These are phyloP conservation scores for Hyparrhenia diplandra DNA, from an alignment of 176 grass and related monocot genomes.

Conservation along the genomic window DNA sequence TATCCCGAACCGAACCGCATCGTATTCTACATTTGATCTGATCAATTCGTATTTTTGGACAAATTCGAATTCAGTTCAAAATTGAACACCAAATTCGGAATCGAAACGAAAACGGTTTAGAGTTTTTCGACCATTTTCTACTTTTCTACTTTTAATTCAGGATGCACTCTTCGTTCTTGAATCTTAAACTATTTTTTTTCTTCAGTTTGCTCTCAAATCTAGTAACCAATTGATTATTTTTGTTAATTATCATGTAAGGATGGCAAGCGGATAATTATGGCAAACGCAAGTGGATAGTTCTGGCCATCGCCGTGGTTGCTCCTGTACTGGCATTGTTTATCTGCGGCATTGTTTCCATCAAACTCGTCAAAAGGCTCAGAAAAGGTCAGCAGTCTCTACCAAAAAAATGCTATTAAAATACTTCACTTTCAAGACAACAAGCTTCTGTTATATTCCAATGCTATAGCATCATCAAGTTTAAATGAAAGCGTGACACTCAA, in stretches of 20 bases:
- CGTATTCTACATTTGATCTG: too few relatives aligned
- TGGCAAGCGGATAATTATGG: too few relatives aligned
- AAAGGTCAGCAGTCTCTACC: background rate
- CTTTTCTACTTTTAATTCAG: too few relatives aligned
- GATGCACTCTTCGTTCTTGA: too few relatives aligned
- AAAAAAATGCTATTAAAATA: background rate
- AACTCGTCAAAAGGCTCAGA: background rate
- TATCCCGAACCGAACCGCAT: too few relatives aligned
- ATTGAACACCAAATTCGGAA: too few relatives aligned
- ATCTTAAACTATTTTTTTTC: too few relatives aligned
- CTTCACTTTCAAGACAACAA: background rate
- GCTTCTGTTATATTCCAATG: background rate
- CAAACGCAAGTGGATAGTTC: background rate
- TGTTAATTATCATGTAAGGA: background rate
- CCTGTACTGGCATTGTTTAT: background rate
- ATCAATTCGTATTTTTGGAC: too few relatives aligned
- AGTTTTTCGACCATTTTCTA: too few relatives aligned
- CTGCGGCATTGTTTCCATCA: background rate
- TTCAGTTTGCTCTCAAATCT: too few relatives aligned
- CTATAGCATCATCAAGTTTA: background rate
- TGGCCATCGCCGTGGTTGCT: background rate
- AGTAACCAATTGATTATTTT: background rate
- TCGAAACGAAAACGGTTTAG: too few relatives aligned
- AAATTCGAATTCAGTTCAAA: too few relatives aligned
- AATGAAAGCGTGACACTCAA: background rate